Conservation (phyloP, 140 eudicot species). For the Erigeron philadelphicus region DNA sequence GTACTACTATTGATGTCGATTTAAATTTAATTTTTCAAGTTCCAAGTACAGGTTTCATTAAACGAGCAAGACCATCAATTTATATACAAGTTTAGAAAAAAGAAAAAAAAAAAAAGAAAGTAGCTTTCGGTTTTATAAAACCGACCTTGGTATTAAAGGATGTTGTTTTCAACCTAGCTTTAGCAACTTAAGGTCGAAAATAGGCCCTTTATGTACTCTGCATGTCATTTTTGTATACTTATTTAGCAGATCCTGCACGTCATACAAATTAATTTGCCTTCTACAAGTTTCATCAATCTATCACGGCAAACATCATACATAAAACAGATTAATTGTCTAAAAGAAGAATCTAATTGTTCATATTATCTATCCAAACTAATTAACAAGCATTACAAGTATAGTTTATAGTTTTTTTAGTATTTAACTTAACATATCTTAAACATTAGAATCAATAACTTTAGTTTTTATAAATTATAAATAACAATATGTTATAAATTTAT, state of each 20-base stretch:
- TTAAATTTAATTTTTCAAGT: not conserved
- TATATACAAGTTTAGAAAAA: not conserved
- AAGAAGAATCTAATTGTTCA: too few relatives aligned
- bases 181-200: constrained; percentile 1
- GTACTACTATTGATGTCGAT: not conserved
- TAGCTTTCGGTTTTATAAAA: not conserved
- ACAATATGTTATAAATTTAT: too few relatives aligned
- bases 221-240: constrained; percentile 3
- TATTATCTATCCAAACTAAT: too few relatives aligned
- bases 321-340: too few relatives aligned
- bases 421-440: too few relatives aligned
- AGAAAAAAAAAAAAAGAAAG: constrained; percentile 4
- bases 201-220: not conserved
- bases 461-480: too few relatives aligned
- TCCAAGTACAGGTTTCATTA: too few relatives aligned
- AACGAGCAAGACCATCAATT: too few relatives aligned
- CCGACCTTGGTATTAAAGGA: constrained; percentile 8
- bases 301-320: constrained; percentile 3
- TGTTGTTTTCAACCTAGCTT: constrained; percentile 4
- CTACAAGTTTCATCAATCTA: not conserved
- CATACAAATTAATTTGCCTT: not conserved
- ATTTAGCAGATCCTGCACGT: not conserved
- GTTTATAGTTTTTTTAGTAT: too few relatives aligned
- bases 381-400: too few relatives aligned
- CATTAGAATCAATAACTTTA: too few relatives aligned